Evolutionary conservation across 768 basidiomycete genomes (phyloP).

Genomic region (Leccinum boreale): DNA sequence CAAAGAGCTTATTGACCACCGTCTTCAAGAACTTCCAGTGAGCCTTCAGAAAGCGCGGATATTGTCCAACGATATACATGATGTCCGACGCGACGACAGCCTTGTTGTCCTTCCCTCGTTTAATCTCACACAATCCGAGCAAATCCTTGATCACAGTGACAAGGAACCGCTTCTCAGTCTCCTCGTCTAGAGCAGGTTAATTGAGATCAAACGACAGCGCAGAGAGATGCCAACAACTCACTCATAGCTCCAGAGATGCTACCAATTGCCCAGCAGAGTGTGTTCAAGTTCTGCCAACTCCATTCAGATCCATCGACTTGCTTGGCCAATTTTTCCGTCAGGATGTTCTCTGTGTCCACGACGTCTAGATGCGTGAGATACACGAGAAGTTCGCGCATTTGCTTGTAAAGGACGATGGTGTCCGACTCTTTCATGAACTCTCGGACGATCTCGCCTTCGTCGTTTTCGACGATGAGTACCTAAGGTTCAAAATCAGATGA

Average conservation of each 20-base stretch:
- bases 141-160: constrained; percentile 99
- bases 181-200: constrained; percentile 66
- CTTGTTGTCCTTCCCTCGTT: constrained; percentile 99
- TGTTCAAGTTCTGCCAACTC: constrained; percentile 99
- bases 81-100: constrained; percentile 95
- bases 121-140: constrained; percentile 95
- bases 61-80: constrained; percentile 99
- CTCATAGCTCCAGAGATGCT: constrained; percentile 99
- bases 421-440: constrained; percentile 99
- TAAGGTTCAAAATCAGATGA: constrained; percentile 29
- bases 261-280: constrained; percentile 99
- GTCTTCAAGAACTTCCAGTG: constrained; percentile 99
- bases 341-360: constrained; percentile 91
- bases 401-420: constrained; percentile 98
- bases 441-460: constrained; percentile 98
- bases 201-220: background rate
- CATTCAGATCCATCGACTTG: constrained; percentile 98
- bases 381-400: constrained; percentile 95
- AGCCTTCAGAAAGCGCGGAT: constrained; percentile 98
- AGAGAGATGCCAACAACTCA: constrained; percentile 42
- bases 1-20: constrained; percentile 98
- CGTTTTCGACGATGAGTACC: constrained; percentile 98
- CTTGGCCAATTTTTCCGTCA: constrained; percentile 95
- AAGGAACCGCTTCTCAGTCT: constrained; percentile 97
- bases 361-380: constrained; percentile 98